Evolutionary conservation across 352 stramenopile species (phyloP), one percentile per base, ranked within the genome.

Genomic region (Globisporangium splendens): DNA sequence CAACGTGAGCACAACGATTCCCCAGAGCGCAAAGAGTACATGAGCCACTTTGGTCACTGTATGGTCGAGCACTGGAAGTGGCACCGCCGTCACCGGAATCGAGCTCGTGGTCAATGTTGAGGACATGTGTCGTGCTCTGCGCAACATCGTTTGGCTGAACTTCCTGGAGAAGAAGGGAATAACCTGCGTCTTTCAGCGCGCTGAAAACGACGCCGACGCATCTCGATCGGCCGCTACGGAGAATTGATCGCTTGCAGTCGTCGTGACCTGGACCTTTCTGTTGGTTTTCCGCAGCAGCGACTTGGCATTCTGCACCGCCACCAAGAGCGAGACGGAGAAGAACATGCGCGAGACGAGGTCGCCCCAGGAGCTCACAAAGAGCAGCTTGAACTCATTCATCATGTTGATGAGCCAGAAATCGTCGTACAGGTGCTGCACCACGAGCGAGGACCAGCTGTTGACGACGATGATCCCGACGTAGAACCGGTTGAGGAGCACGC

Each of bases 281-380:
- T 43, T 55, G 14, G 14, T 39, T 51, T 46, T 50, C 10, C 46
- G 48, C n/a, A 75, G 6, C 1, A 80, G 48, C 7, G 50, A 54
- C 39, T 82, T 82, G 53, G 73, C 58, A 10, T 58, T 70, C 28
- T 70, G 59, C 46, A 79, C 56, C 7, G 64, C 69, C 8, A 21
- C 22, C 2, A 85, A 24, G 35, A 79, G 60, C 10, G 70, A 65
- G 7, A 75, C 13, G 7, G 68, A 72, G 18, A 85, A 83, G 1
- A 85, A 35, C 1, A 82, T 33, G 1, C 65, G 63, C 43, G 66
- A 69, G 15, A 44, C 50, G 0, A 78, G 53, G 46, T 84, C 70
- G 1, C 46, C 14, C 61, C 65, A 81, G 6, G 74, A 81, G 3
- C 33, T 46, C 2, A 86, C 63, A 15, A 84, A 51, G 13, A 64